A percentile compares a stretch with the other conserved stretches of the same genome.
These are phyloP conservation scores for Sanghuangporus weigelae DNA, from an alignment of 1,284 basidiomycete species.

Conservation along the genomic window DNA sequence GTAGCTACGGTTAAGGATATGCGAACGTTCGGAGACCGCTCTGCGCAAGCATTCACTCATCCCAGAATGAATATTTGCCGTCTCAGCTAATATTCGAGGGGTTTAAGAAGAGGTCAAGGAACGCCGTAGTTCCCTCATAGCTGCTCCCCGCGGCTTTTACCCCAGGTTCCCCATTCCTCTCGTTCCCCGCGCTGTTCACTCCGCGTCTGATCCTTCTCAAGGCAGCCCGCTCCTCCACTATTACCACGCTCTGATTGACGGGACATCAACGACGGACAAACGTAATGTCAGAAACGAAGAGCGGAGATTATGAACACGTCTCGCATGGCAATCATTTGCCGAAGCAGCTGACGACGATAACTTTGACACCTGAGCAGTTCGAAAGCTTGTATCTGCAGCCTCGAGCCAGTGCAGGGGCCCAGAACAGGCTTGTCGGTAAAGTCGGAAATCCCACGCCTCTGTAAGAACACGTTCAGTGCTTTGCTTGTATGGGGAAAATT, in stretches of 20 bases:
- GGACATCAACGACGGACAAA: background rate
- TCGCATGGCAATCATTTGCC: conserved; percentile 8
- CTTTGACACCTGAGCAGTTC: conserved; percentile 22
- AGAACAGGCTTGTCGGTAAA: conserved; percentile 7
- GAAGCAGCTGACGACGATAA: conserved; percentile 20
- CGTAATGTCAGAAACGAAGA: conserved; percentile 20
- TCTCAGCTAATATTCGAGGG: background rate
- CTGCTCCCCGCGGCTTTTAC: background rate
- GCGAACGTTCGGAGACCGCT: background rate
- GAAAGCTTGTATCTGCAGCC: conserved; percentile 22
- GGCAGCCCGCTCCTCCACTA: background rate
- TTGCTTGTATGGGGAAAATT: background rate
- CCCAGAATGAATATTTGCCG: background rate
- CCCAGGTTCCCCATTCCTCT: background rate
- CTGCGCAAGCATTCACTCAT: background rate
- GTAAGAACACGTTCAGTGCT: conserved; percentile 11
- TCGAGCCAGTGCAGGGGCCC: conserved; percentile 1
- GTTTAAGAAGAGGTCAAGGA: background rate
- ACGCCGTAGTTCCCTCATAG: background rate
- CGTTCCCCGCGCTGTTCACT: background rate
- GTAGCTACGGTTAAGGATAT: background rate
- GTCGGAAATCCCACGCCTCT: conserved; percentile 22
- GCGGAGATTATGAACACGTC: conserved; percentile 13
- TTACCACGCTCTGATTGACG: background rate
- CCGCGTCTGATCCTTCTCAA: background rate